A percentile compares a stretch with the other conserved stretches of the same genome.
These are phyloP conservation scores for Polychaeton citri DNA, from an alignment of 2,329 filamentous ascomycete genomes.

Conservation along the genomic window DNA sequence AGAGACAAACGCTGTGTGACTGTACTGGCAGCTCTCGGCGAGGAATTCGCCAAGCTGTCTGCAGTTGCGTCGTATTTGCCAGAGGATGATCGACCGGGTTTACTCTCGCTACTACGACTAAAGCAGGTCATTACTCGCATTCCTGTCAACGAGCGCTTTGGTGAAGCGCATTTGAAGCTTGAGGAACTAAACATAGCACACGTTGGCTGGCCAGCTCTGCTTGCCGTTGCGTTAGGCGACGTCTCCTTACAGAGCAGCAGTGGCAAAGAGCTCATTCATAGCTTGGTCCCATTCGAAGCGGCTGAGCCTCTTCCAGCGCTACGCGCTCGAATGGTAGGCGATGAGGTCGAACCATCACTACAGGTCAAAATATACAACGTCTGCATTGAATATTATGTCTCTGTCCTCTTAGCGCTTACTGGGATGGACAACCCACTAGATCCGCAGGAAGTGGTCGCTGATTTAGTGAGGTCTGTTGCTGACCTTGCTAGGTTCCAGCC, in stretches of 20 bases:
- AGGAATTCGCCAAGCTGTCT: constrained; percentile 69
- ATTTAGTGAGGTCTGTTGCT: constrained; percentile 63
- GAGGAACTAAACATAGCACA: constrained; percentile 60
- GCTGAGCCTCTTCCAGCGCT: constrained; percentile 48
- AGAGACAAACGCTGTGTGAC: constrained; percentile 51
- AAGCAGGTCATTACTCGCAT: constrained; percentile 48
- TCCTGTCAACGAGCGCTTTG: constrained; percentile 56
- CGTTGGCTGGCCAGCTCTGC: constrained; percentile 69
- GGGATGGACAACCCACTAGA: constrained; percentile 37
- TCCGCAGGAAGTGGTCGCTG: constrained; percentile 51
- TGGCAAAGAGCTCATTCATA: constrained; percentile 58
- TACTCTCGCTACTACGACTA: constrained; percentile 61
- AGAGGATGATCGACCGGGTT: constrained; percentile 83
- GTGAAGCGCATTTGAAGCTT: constrained; percentile 44
- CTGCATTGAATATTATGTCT: constrained; percentile 77
- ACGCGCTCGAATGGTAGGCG: constrained; percentile 81
- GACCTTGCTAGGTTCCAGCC: constrained; percentile 18
- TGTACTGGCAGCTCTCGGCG: constrained; percentile 55
- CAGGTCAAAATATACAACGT: constrained; percentile 79
- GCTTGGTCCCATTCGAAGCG: constrained; percentile 32
- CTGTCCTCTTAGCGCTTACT: constrained; percentile 67
- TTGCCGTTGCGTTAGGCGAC: constrained; percentile 60
- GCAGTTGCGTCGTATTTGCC: constrained; percentile 89
- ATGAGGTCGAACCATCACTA: constrained; percentile 83
- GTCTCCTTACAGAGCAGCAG: constrained; percentile 51